Evolutionary conservation across 2,329 filamentous ascomycete genomes (phyloP), one percentile per base, ranked within the genome.

Genomic region (Mariannaea sp.): DNA sequence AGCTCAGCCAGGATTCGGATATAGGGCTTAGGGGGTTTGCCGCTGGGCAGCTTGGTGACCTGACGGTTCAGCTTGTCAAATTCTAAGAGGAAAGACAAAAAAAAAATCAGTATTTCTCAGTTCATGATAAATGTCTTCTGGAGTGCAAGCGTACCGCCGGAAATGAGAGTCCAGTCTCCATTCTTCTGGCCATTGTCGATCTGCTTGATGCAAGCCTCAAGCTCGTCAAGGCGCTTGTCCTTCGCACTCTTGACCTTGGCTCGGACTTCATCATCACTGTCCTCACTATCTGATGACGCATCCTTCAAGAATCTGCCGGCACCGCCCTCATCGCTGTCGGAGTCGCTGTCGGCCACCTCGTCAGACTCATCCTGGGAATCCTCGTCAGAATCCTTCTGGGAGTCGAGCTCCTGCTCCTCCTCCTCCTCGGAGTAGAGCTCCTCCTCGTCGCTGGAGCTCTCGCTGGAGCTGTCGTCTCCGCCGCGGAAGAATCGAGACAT

Each of bases 111-210:
- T n/a, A n/a, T n/a, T n/a, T n/a, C n/a, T n/a, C n/a, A n/a, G n/a
- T 44, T 40, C 17, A 20, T 36, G 8, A 39, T 35, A 3, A 35
- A 5, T 41, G n/a, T 20, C 7, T 19, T 17, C 19, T 40, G 17
- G 19, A 9, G 13, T 17, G 42, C 32, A 22, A 32, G 56, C 60
- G 39, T 83, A 95, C 92, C 92, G 70, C 85, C 83, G 58, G 91
- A 90, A 65, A 97, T 95, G 59, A 93, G 87, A 63, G 88, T 89
- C 94, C 94, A 99, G 77, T 99, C 94, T 70, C 90, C 92, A 70
- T 97, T 99, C 82, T 96, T 97, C 75, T 94, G 83, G 58, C 90
- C 92, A 77, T 99, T 99, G 72, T 97, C 92, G 69, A 99, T 97
- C 70, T 89, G 78, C 73, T 89, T 88, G 69, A 97, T 89, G 36